Evolutionary conservation across 495 filamentous ascomycete species (phyloP).

Genomic region (Talaromyces borbonicus): DNA sequence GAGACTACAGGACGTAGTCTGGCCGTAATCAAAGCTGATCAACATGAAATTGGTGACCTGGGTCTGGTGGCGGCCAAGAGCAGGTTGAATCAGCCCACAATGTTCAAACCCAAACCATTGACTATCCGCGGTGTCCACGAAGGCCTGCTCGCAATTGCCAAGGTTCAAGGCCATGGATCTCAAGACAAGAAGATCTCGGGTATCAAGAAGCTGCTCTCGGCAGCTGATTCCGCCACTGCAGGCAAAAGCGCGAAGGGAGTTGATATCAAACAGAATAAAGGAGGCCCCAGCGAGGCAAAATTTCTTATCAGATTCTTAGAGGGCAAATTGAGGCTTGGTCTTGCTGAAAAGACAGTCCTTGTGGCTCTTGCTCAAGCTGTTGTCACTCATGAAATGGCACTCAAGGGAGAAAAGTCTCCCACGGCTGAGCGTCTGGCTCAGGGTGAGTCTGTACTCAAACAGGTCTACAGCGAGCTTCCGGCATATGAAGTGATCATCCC

Average conservation of each 20-base stretch:
- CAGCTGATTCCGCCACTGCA: conserved; percentile 61
- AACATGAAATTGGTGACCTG: conserved; percentile 91
- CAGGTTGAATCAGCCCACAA: conserved; percentile 84
- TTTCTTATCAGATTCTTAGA: conserved; percentile 87
- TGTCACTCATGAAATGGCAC: conserved; percentile 65
- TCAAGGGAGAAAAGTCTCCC: conserved; percentile 56
- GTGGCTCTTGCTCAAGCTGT: conserved; percentile 83
- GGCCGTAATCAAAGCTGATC: conserved; percentile 80
- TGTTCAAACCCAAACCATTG: conserved; percentile 92
- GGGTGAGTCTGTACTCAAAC: conserved; percentile 77
- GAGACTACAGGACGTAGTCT: conserved; percentile 86
- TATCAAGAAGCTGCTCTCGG: conserved; percentile 88
- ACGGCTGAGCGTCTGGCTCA: conserved; percentile 65
- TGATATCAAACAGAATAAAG: conserved; percentile 87
- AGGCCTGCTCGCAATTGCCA: conserved; percentile 81
- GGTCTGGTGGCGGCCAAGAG: conserved; percentile 93
- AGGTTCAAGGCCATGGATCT: conserved; percentile 72
- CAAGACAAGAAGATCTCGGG: conserved; percentile 85
- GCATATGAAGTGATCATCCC: conserved; percentile 95
- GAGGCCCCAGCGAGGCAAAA: conserved; percentile 89
- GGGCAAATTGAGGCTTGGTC: conserved; percentile 81
- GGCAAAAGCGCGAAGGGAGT: conserved; percentile 60
- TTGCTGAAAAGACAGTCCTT: conserved; percentile 87
- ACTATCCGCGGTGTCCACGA: conserved; percentile 82
- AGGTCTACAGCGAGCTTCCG: conserved; percentile 88